Evolutionary conservation across 495 filamentous ascomycete genomes (phyloP), one percentile per base, ranked within the genome.

Genomic region (Saxophila tyrrhenica): DNA sequence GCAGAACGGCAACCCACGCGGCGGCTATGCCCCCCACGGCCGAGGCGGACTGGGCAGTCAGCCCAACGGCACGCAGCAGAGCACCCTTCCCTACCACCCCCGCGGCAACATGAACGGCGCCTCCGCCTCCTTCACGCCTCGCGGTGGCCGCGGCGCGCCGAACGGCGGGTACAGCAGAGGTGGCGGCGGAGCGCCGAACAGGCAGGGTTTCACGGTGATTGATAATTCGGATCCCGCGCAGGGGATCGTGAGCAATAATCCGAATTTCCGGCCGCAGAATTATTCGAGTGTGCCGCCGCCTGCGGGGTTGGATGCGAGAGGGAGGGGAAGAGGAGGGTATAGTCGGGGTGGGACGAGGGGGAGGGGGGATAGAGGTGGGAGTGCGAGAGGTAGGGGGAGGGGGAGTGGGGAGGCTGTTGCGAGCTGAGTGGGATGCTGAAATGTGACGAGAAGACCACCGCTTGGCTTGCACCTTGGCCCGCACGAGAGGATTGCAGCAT

Each of bases 271-370:
- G 23, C 78, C 78, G 23, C 75, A 80, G 60, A 73, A 69, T 51
- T 94, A 92, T 62, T 73, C 74, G 32, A 79, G 79, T 49, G 86
- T 91, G 9, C 89, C 92, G 2, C 92, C 92, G 3, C 91, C 91
- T 0, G 67, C 85, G 23, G 45, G 45, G 13, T 17, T 48, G 45
- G 45, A 48, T 3, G 3, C 19, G 21, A 25, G 11, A 16, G 20
- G 45, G 17, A 23, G 45, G 13, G 45, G 45, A 24, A 9, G 45
- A 3, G 45, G 45, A 7, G 13, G 20, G 45, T 35, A 7, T 13
- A 16, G 20, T 20, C 10, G 45, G 8, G 45, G 45, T 8, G 42
- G 42, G 10, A n/a, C n/a, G n/a, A n/a, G n/a, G n/a, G n/a, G n/a
- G n/a, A n/a, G n/a, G n/a, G n/a, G n/a, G n/a, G n/a, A 39, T 39